Evolutionary conservation across 306 rosid species (phyloP), one percentile per base, ranked within the genome.

Genomic region (Rosa lucieae): DNA sequence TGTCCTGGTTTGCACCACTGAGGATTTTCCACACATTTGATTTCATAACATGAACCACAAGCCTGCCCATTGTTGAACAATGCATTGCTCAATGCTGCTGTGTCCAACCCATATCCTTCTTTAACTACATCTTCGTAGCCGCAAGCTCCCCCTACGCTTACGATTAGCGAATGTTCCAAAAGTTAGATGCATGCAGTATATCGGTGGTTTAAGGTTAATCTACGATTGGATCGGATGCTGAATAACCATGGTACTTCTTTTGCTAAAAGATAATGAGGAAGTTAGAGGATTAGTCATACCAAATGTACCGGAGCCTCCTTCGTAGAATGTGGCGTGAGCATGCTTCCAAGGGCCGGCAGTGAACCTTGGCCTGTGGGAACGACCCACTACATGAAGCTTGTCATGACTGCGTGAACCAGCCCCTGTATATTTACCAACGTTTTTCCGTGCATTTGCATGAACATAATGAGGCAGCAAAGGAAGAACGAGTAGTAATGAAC

Each of bases 321-420:
- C 97, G 23, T 92, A 92, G 86, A 88, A 94, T 23, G 97, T 92
- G 37, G 94, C 94, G 76, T 70, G 82, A 73, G 97, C 98, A 39
- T 68, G 52, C 78, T 48, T 90, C 98, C 97, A 94, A 8, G 85
- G 84, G 26, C 96, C 87, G 4, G 88, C 71, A 51, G 1, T 46
- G 79, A 48, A 69, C 48, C 26, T 80, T 6, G 73, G 84, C 58
- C 73, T 3, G 37, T 74, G 85, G 78, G 62, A 74, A 49, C 3
- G 85, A 21, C 9, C 32, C 10, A 47, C 51, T 14, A 42, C 0
- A 10, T 26, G 42, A 52, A 18, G 18, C 1, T 32, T 15, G 47
- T 51, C 71, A 63, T 37, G 7, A 14, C 8, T 62, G 14, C 8
- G 23, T 23, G 70, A 63, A 11, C 8, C 48, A 10, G 46, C 53